These are phyloP conservation scores for Dothistroma pini DNA, from an alignment of 2,329 filamentous ascomycete species.

Conservation along the genomic window DNA sequence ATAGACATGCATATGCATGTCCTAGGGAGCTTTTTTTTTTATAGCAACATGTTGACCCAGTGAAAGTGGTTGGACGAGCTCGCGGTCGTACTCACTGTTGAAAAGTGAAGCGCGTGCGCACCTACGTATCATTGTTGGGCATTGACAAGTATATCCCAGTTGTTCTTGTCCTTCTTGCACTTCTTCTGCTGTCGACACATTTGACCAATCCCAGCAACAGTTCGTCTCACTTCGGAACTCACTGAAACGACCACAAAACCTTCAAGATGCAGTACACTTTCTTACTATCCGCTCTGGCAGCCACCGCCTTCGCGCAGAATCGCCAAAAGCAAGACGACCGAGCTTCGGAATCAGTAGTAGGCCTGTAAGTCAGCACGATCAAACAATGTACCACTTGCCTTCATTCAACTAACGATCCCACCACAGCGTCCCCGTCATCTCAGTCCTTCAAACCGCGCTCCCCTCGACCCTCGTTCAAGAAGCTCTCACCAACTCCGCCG, in stretches of 20 bases:
- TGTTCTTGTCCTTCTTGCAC: neutral
- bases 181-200: neutral
- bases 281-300: conserved; percentile 25
- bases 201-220: neutral
- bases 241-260: neutral
- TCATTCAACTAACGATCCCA: neutral
- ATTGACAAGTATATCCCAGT: neutral
- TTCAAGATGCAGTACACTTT: conserved; percentile 29
- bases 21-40: neutral
- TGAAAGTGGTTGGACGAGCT: neutral
- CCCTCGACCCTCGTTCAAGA: conserved; percentile 40
- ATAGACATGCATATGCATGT: neutral
- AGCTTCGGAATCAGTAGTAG: conserved; percentile 8
- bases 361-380: conserved; percentile 8
- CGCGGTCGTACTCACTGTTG: neutral
- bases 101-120: neutral
- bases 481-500: conserved; percentile 42
- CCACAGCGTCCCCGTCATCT: conserved; percentile 38
- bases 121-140: neutral
- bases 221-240: neutral
- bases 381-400: conserved; percentile 19
- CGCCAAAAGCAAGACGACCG: neutral
- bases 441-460: conserved; percentile 45
- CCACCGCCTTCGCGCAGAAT: conserved; percentile 22
- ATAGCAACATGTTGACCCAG: neutral